These are phyloP conservation scores for Lachancea sp. DNA, from an alignment of 805 yeast genomes.

Conservation along the genomic window DNA sequence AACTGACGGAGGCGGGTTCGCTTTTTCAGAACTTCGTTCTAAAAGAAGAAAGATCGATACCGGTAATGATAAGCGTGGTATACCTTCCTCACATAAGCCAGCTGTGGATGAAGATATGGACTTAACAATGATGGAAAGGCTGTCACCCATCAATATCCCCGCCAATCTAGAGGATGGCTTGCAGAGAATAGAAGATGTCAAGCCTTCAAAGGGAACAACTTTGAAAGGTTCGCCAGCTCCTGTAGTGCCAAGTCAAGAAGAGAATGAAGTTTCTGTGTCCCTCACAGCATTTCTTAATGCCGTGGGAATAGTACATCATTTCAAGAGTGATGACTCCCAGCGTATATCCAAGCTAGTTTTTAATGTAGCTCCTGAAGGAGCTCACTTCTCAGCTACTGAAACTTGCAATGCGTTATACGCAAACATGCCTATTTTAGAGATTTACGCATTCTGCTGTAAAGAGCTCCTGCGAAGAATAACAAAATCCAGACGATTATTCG, in stretches of 20 bases:
- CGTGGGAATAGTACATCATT: constrained; percentile 17
- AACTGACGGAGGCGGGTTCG: neutral
- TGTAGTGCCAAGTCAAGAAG: neutral
- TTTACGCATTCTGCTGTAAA: constrained; percentile 48
- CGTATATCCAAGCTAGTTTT: neutral
- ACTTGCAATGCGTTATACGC: constrained; percentile 19
- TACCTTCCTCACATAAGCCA: neutral
- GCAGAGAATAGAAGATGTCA: neutral
- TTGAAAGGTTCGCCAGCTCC: neutral
- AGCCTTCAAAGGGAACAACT: neutral
- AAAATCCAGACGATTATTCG: constrained; percentile 44
- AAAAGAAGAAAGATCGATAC: neutral
- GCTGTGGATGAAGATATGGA: constrained; percentile 15
- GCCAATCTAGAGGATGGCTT: neutral
- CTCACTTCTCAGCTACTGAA: constrained; percentile 7
- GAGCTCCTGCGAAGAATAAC: constrained; percentile 46
- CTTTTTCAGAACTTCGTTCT: neutral
- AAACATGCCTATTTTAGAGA: constrained; percentile 33
- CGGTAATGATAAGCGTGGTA: neutral
- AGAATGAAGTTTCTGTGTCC: neutral
- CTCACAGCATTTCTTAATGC: constrained; percentile 14
- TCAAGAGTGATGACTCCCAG: neutral
- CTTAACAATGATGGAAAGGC: constrained; percentile 21
- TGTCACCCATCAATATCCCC: constrained; percentile 20
- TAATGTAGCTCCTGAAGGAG: neutral